Evolutionary conservation across 2,329 filamentous ascomycete species (phyloP), one percentile per base, ranked within the genome.

Genomic region (Alternaria gaisen): DNA sequence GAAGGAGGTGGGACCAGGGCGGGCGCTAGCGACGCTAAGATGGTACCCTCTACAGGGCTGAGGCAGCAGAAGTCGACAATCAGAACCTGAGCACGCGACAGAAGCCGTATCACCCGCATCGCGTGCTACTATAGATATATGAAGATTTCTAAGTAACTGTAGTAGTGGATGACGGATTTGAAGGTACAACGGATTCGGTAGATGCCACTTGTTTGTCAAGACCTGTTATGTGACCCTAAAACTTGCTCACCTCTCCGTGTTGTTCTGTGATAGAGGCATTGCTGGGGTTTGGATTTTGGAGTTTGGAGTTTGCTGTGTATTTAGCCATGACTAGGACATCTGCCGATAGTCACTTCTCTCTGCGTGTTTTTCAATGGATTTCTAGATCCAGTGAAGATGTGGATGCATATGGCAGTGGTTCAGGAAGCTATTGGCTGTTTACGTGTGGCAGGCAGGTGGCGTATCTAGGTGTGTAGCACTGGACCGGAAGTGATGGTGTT

Each of bases 1-100:
- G 32, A 57, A 22, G 34, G 26, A 30, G 28, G 53, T 58, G 58
- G 58, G 58, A 48, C 54, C 36, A 20, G 14, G 28, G 55, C 58
- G 58, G 58, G 48, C 50, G 22, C 58, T 61, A 61, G 40, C 24
- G n/a, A 40, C 14, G 34, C n/a, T 20, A 34, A 38, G 40, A 32
- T 41, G 32, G 20, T 26, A 26, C 30, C 22, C 16, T 32, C 18
- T 20, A 14, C 32, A 34, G 28, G 53, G 32, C 53, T 16, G 12
- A 30, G 46, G 28, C 30, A 30, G 46, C 32, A 50, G 14, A 22
- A 18, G 46, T 56, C 28, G 32, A 24, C 43, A 36, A 26, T 16
- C 48, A 38, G 24, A 34, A 38, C 32, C 41, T 41, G 32, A 12
- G 32, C 57, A 44, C 38, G 43, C 57, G 53, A 52, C 38, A 34